Percentiles rank a stretch among this genome's conserved stretches.
Evolutionary conservation across 306 rosid genomes (phyloP).

Genomic region (Macrotyloma uniflorum): DNA sequence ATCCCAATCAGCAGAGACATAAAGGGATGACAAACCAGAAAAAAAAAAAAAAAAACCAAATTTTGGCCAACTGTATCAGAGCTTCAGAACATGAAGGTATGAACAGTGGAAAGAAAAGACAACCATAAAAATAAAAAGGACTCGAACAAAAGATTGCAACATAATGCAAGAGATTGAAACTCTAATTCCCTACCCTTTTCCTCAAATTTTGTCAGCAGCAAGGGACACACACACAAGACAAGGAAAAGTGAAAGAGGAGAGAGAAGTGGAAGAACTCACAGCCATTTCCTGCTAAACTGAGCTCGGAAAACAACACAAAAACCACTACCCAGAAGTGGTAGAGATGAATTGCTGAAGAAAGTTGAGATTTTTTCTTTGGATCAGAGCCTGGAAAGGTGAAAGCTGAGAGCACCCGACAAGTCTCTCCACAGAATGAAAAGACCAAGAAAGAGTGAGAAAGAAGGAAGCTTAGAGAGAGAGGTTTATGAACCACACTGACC

Average conservation of each 20-base stretch:
- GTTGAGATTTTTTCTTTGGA: constrained; percentile 33
- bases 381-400: constrained; percentile 35
- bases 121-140: neutral
- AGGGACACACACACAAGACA: constrained; percentile 24
- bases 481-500: constrained; percentile 67
- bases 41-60: neutral
- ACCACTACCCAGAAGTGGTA: constrained; percentile 24
- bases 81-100: constrained; percentile 18
- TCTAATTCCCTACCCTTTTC: neutral
- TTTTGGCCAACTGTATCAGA: constrained; percentile 30
- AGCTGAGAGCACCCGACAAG: constrained; percentile 25
- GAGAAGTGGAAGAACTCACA: constrained; percentile 44
- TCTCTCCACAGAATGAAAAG: constrained; percentile 36
- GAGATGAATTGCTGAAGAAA: constrained; percentile 30
- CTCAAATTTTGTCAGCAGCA: constrained; percentile 27
- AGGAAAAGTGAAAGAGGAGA: neutral
- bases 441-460: constrained; percentile 18
- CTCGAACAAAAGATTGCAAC: constrained; percentile 6
- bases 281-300: constrained; percentile 57
- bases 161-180: constrained; percentile 41
- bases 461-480: constrained; percentile 40
- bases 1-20: constrained; percentile 6
- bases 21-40: constrained; percentile 11
- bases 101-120: neutral
- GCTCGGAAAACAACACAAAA: constrained; percentile 39